Base-by-base conservation (phyloP, 1,139 yeast genomes). In the Pichia sp. region DNA sequence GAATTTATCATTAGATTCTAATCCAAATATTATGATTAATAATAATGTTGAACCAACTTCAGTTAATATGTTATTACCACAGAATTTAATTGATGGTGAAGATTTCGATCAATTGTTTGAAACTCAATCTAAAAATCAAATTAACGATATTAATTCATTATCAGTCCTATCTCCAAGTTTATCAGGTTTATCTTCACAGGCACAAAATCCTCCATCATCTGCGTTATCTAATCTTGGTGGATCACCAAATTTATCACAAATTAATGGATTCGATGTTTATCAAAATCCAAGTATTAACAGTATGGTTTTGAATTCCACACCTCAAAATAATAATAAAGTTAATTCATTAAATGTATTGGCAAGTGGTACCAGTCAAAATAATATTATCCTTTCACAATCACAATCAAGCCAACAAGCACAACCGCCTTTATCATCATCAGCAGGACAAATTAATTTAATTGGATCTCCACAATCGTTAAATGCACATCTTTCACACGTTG, bases 11-110 rank as follows among this genome's bases (percentile, higher is more conserved):
- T 3, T 32, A 4, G 26, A 32, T 22, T 32, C 26, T 5, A 22
- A 32, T 32, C 26, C 22, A 22, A 12, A 32, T 26, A 35, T 22
- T 28, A 39, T 4, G 22, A 3, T 35, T 7, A 25, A 30, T 11
- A 16, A 28, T 20, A 16, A 16, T 16, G 16, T 16, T 16, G 43
- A 40, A 6, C 35, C 47, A 5, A 52, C 59, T 11, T 43, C 46
- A 37, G 56, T 58, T 11, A 55, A 58, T 30, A 46, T 55, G 42
- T 39, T 57, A 11, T 41, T 58, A 10, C 63, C 62, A 5, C 63
- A 59, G 36, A 51, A 58, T 16, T 40, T 59, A 8, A 58, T 60
- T 25, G 59, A 55, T 23, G 55, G 51, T n/a, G 57, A 49, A 12
- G 58, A 55, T 24, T 28, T 55, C 12, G 48, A 40, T 26, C 40